A percentile compares a stretch with the other conserved stretches of the same genome.
Evolutionary conservation across 2,329 filamentous ascomycete species (phyloP).

Genomic region (Calonectria honghensis): DNA sequence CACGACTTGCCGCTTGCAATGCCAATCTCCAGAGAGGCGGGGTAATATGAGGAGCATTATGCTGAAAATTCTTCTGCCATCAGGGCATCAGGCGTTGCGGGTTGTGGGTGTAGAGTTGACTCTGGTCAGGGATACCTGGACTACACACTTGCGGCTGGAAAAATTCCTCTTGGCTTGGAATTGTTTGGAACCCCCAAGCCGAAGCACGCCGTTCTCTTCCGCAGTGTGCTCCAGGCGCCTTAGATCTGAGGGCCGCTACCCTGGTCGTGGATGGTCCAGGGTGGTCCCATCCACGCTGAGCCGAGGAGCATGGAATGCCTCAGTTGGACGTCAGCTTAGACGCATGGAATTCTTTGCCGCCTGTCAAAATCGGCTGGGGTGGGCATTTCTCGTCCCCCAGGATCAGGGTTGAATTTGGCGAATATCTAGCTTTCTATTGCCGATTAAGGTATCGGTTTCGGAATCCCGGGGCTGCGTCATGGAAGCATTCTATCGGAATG

Average conservation of each 20-base stretch:
- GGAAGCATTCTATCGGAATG: slow-evolving; percentile 38
- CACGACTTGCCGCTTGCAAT: slow-evolving; percentile 46
- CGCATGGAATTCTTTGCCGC: slow-evolving; percentile 45
- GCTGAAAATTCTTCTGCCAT: slow-evolving; percentile 51
- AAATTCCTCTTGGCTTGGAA: slow-evolving; percentile 45
- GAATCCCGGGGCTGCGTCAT: slow-evolving; percentile 46
- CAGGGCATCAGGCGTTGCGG: slow-evolving; percentile 38
- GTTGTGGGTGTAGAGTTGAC: slow-evolving; percentile 38
- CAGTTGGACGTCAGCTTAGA: slow-evolving; percentile 40
- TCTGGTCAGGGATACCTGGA: slow-evolving; percentile 52
- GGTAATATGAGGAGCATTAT: slow-evolving; percentile 51
- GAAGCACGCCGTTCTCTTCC: slow-evolving; percentile 40
- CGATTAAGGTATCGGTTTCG: slow-evolving; percentile 43
- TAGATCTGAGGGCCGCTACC: slow-evolving; percentile 39
- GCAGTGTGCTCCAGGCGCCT: slow-evolving; percentile 31
- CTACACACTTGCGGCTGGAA: slow-evolving; percentile 50
- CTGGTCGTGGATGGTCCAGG: slow-evolving; percentile 37
- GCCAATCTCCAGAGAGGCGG: slow-evolving; percentile 51
- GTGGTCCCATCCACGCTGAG: slow-evolving; percentile 41
- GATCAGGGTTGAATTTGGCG: slow-evolving; percentile 43
- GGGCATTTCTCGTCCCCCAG: slow-evolving; percentile 33
- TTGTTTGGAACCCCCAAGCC: slow-evolving; percentile 30
- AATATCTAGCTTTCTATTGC: slow-evolving; percentile 39
- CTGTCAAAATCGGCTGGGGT: slow-evolving; percentile 41
- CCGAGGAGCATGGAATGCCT: slow-evolving; percentile 41